Percentiles rank a stretch among this genome's conserved stretches.
phyloP scores from a whole-genome alignment of 495 filamentous ascomycete genomes.

The Apiosordaria backusii region DNA sequence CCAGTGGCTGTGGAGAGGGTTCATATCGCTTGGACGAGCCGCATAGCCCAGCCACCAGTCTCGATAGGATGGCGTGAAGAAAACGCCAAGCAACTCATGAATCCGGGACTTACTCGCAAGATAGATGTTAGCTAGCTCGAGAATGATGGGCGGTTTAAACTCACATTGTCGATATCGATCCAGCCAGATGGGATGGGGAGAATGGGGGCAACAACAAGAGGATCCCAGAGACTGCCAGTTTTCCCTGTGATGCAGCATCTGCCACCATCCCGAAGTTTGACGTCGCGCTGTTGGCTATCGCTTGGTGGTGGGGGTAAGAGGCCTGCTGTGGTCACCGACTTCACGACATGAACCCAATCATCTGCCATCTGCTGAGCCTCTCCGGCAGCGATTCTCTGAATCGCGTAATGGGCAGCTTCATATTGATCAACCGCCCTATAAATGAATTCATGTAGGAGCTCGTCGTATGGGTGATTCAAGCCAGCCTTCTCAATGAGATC shows the following conservation, averaged over 20 bases:
- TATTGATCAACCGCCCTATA: constrained; percentile 17
- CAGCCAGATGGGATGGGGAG: constrained; percentile 23
- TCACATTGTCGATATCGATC: constrained; percentile 7
- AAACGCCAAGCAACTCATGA: constrained; percentile 30
- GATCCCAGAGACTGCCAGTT: constrained; percentile 23
- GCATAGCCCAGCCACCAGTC: constrained; percentile 33
- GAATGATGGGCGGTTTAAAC: background rate
- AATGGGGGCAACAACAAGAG: constrained; percentile 27
- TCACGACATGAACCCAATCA: constrained; percentile 28
- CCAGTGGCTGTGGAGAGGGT: constrained; percentile 27
- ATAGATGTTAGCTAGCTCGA: background rate
- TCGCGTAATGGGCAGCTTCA: constrained; percentile 20
- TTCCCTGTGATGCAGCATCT: constrained; percentile 30
- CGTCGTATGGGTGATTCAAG: constrained; percentile 18
- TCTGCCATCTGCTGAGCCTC: constrained; percentile 21
- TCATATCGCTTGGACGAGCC: constrained; percentile 16
- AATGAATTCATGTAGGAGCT: constrained; percentile 19
- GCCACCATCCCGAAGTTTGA: constrained; percentile 24
- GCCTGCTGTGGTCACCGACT: constrained; percentile 21
- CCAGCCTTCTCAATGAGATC: constrained; percentile 33
- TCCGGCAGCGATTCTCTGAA: constrained; percentile 18
- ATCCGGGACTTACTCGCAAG: background rate
- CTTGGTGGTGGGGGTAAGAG: constrained; percentile 16
- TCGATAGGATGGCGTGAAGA: constrained; percentile 29
- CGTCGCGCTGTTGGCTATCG: constrained; percentile 9